Evolutionary conservation across 192 early-diverging fungal species (phyloP), one percentile per base, ranked within the genome.

Genomic region (Mortierella claussenii): DNA sequence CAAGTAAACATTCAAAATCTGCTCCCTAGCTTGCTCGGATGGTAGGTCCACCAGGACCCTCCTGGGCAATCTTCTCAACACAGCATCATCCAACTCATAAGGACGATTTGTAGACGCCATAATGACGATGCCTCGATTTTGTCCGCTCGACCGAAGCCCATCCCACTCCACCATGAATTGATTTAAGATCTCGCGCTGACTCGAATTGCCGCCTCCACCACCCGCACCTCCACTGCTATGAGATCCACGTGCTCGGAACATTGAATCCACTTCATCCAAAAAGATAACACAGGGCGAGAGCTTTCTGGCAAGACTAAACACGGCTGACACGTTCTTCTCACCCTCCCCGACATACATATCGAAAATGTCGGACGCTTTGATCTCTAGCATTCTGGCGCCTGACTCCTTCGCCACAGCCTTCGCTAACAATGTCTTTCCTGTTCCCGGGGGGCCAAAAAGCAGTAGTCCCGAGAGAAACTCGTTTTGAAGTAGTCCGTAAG

Each of bases 141-240:
- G 78, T 27, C 73, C 73, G 37, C 73, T 76, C 2, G 85, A 85
- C 10, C 89, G 84, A 36, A 95, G 75, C 5, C 96, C 96, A 65
- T 97, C 96, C 95, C 97, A 99, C 75, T 99, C 96, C 17, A 90
- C 87, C 96, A 98, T 98, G 60, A 99, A 96, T 80, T 98, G 94
- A 55, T 96, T 97, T 69, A 97, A 83, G 2, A 92, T 90, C 71
- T 96, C 93, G 48, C 89, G 89, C 45, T 89, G 90, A 79, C 80
- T 89, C 31, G 87, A 82, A 56, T 85, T 89, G 9, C 71, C 53
- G 6, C 73, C 76, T 0, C 74, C 68, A 15, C 59, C 28, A 0
- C 69, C 60, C 7, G 56, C 51, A 20, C 61, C 56, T 2, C 73
- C 64, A 44, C 83, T 78, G 13, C 81, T 80, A 44, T 82, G 79